Evolutionary conservation across 176 grass and related monocot genomes (phyloP).

Genomic region (Lolium perenne): DNA sequence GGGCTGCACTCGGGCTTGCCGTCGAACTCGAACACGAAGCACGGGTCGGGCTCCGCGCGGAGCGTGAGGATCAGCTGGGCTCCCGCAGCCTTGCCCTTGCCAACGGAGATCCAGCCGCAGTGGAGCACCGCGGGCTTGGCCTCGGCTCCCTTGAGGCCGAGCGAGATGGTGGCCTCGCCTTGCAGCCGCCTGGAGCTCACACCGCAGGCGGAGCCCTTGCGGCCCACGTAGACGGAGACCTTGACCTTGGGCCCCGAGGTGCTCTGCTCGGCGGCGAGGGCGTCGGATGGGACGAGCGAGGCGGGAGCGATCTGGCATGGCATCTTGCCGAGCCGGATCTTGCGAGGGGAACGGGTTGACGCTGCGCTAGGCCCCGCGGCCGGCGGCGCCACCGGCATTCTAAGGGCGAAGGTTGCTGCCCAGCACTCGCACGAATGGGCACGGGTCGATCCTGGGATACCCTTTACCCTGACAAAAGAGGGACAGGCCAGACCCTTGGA

Average conservation of each 20-base stretch:
- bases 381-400: constrained; percentile 70
- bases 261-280: neutral
- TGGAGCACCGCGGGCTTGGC: constrained; percentile 58
- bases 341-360: constrained; percentile 78
- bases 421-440: constrained; percentile 96
- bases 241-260: constrained; percentile 43
- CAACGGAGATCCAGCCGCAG: constrained; percentile 73
- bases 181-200: constrained; percentile 65
- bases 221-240: constrained; percentile 76
- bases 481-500: no score
- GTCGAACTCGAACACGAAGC: constrained; percentile 91
- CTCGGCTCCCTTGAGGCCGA: constrained; percentile 74
- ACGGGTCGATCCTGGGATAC: constrained; percentile 99
- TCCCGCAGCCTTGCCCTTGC: neutral
- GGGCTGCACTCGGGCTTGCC: constrained; percentile 92
- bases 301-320: constrained; percentile 55
- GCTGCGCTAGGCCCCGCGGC: constrained; percentile 58
- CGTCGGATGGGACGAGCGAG: constrained; percentile 55
- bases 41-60: constrained; percentile 74
- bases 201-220: constrained; percentile 56
- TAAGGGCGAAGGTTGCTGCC: constrained; percentile 88
- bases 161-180: constrained; percentile 67
- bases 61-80: constrained; percentile 65
- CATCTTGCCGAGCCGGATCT: constrained; percentile 84
- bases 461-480: no score